Evolutionary conservation across 805 yeast species (phyloP).

Genomic region (Yamadazyma kitorensis): DNA sequence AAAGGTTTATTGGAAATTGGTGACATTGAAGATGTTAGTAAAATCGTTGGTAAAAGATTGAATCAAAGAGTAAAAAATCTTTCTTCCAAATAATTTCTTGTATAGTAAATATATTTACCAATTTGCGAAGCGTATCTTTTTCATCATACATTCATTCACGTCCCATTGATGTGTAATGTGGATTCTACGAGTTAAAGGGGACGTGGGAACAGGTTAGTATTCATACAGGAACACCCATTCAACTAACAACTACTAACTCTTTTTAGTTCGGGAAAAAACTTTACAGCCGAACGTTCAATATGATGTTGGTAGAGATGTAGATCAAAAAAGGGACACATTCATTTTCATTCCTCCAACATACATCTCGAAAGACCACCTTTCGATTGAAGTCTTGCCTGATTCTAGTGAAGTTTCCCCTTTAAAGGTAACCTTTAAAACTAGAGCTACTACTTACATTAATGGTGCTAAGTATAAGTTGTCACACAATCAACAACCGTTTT

Average conservation of each 20-base stretch:
- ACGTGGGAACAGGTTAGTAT: too few species aligned
- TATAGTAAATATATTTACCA: too few species aligned
- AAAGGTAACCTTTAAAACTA: slow-evolving; percentile 6
- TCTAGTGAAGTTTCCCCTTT: slow-evolving; percentile 5
- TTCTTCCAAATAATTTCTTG: too few species aligned
- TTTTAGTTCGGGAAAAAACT: too few species aligned
- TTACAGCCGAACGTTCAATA: too few species aligned
- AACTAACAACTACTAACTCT: too few species aligned
- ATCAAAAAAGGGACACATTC: background rate
- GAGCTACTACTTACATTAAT: slow-evolving; percentile 11
- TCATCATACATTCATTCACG: too few species aligned
- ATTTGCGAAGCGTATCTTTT: too few species aligned
- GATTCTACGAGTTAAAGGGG: too few species aligned
- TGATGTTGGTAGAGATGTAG: slow-evolving; percentile 4
- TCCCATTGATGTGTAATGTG: too few species aligned
- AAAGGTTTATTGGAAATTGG: slow-evolving; percentile 79
- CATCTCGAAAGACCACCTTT: slow-evolving; percentile 13
- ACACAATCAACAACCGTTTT: background rate
- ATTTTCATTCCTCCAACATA: slow-evolving; percentile 4
- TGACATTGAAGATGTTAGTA: slow-evolving; percentile 67
- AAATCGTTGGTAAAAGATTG: slow-evolving; percentile 58
- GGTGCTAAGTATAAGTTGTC: slow-evolving; percentile 9
- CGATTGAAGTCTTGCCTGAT: slow-evolving; percentile 6
- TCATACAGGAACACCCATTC: too few species aligned
- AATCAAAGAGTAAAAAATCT: slow-evolving; percentile 20